Conservation (phyloP, 73 alveolate genomes). For the Tetrahymena elliotti region DNA sequence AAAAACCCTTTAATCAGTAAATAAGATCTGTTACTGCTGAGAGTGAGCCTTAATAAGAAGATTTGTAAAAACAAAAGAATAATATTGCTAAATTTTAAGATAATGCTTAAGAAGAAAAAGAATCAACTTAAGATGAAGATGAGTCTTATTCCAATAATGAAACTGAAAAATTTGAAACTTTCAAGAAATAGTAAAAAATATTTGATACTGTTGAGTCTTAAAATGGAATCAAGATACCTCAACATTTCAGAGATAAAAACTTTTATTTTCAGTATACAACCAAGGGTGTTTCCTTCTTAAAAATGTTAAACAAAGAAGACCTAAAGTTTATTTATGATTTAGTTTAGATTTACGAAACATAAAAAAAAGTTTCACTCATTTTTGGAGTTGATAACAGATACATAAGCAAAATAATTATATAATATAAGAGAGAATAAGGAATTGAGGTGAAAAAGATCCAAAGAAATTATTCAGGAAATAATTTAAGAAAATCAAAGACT, state of each 20-base stretch:
- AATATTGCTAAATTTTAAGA: background rate
- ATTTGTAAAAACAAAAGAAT: too few species aligned
- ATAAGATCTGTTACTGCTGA: background rate
- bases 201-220: background rate
- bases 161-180: background rate
- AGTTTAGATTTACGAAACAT: background rate
- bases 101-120: background rate
- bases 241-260: background rate
- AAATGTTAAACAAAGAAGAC: background rate
- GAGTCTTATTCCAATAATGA: background rate
- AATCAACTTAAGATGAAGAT: background rate
- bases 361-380: background rate
- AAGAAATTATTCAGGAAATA: background rate
- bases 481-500: background rate
- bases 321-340: background rate
- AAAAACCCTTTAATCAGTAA: background rate
- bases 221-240: background rate
- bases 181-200: background rate
- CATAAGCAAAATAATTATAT: background rate
- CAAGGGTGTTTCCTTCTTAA: background rate
- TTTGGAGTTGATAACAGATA: background rate
- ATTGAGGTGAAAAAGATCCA: background rate
- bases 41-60: background rate
- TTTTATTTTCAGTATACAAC: background rate
- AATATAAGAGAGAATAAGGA: background rate